These are phyloP conservation scores for Citrus trifoliata DNA, from an alignment of 345 rosid genomes.

Conservation along the genomic window DNA sequence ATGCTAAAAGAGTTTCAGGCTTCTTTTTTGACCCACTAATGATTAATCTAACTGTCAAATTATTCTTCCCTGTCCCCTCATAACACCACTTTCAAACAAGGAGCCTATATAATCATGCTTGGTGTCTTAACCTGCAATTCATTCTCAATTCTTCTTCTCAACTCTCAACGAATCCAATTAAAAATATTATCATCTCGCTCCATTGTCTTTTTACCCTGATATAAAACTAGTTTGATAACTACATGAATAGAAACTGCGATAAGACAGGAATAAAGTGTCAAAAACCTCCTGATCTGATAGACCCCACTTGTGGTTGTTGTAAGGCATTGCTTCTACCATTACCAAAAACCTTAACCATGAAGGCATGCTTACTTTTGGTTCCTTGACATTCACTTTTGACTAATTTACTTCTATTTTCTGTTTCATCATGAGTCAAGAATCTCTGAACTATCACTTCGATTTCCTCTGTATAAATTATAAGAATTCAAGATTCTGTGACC, in stretches of 20 bases:
- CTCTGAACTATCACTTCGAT: slow-evolving; percentile 2
- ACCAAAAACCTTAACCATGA: slow-evolving; percentile 6
- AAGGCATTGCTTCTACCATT: not conserved
- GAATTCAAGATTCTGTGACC: not conserved
- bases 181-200: slow-evolving; percentile 5
- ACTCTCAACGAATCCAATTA: slow-evolving; percentile 9
- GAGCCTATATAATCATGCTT: slow-evolving; percentile 5
- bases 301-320: slow-evolving; percentile 2
- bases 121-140: slow-evolving; percentile 13
- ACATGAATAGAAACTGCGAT: slow-evolving; percentile 1
- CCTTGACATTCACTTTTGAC: slow-evolving; percentile 1
- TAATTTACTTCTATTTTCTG: not conserved
- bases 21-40: slow-evolving; percentile 20
- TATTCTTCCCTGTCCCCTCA: slow-evolving; percentile 22
- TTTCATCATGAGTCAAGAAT: not conserved
- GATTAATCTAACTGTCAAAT: slow-evolving; percentile 24
- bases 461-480: not conserved
- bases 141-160: slow-evolving; percentile 7
- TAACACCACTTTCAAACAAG: slow-evolving; percentile 10
- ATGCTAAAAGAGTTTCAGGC: slow-evolving; percentile 5
- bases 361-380: not conserved
- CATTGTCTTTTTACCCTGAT: slow-evolving; percentile 3
- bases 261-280: slow-evolving; percentile 3
- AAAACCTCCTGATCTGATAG: slow-evolving; percentile 16
- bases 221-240: not conserved